Evolutionary conservation across 2,329 filamentous ascomycete genomes (phyloP).

Genomic region (Xylaria sp.): DNA sequence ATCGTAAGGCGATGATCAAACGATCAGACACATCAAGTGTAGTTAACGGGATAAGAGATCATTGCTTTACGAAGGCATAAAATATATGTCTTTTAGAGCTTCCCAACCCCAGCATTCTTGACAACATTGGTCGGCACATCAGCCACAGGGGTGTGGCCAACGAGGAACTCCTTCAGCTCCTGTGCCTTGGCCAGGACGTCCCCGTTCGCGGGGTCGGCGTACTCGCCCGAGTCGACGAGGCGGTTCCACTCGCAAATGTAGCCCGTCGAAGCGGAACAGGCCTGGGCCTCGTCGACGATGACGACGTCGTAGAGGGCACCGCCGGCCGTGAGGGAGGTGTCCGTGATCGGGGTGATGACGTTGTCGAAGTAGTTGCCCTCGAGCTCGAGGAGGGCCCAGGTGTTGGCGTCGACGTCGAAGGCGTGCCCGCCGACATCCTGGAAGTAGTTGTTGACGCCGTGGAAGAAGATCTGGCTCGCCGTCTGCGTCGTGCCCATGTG

Average conservation of each 20-base stretch:
- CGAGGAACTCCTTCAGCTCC: slow-evolving; percentile 15
- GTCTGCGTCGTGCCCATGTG: too few species aligned
- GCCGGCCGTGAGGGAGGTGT: slow-evolving; percentile 4
- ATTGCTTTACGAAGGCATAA: too few species aligned
- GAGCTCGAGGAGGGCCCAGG: slow-evolving; percentile 49
- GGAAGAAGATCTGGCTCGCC: slow-evolving; percentile 38
- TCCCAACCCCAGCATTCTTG: not conserved
- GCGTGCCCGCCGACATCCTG: slow-evolving; percentile 46
- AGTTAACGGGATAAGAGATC: too few species aligned
- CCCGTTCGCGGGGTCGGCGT: slow-evolving; percentile 53
- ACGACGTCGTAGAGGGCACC: slow-evolving; percentile 24
- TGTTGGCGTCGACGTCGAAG: slow-evolving; percentile 46
- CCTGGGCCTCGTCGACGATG: slow-evolving; percentile 6
- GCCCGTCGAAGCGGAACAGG: slow-evolving; percentile 43
- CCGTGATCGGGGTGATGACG: slow-evolving; percentile 19
- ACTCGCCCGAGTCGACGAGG: slow-evolving; percentile 43
- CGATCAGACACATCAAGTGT: too few species aligned
- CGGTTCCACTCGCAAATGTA: slow-evolving; percentile 55
- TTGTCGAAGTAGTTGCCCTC: slow-evolving; percentile 56
- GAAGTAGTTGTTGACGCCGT: slow-evolving; percentile 49
- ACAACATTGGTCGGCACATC: slow-evolving; percentile 2
- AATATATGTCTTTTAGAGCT: too few species aligned
- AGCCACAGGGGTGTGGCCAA: too few species aligned
- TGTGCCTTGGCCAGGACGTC: slow-evolving; percentile 48
- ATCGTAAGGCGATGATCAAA: too few species aligned